Percentiles rank a stretch among this genome's conserved stretches.
Evolutionary conservation across 2,329 filamentous ascomycete genomes (phyloP).

Genomic region (Exophiala sp.): DNA sequence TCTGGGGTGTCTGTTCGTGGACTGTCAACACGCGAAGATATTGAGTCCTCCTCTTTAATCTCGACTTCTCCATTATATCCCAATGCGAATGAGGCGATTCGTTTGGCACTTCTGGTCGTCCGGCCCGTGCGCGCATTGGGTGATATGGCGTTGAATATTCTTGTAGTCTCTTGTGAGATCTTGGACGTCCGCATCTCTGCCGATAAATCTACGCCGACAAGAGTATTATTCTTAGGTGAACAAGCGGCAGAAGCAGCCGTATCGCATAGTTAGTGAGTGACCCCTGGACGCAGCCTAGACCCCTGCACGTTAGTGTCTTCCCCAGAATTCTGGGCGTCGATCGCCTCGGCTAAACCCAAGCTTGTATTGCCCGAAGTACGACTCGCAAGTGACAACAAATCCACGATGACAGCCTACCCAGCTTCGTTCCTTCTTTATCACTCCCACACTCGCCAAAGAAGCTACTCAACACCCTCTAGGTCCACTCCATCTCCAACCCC

Average conservation of each 20-base stretch:
- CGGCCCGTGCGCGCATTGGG: constrained; percentile 39
- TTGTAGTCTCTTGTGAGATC: constrained; percentile 57
- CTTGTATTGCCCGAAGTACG: not conserved
- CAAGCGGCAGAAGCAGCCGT: no score
- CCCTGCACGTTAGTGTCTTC: not conserved
- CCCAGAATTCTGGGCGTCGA: not conserved
- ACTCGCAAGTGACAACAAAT: not conserved
- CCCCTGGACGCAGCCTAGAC: not conserved
- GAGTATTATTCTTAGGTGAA: no score
- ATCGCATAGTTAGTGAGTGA: not conserved
- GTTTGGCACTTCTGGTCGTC: constrained; percentile 43
- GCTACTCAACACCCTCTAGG: not conserved
- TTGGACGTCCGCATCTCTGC: constrained; percentile 55
- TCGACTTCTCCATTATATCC: constrained; percentile 31
- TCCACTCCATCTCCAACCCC: not conserved
- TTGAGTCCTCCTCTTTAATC: constrained; percentile 32
- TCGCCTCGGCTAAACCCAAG: not conserved
- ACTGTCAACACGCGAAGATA: constrained; percentile 29
- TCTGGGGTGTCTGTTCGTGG: constrained; percentile 42
- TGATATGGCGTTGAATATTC: constrained; percentile 51
- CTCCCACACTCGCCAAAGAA: no score
- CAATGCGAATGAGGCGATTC: constrained; percentile 45
- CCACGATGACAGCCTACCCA: not conserved
- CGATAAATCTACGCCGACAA: no score
- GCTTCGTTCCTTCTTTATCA: not conserved